Evolutionary conservation across 768 basidiomycete species (phyloP).

Genomic region (Mycena pura): DNA sequence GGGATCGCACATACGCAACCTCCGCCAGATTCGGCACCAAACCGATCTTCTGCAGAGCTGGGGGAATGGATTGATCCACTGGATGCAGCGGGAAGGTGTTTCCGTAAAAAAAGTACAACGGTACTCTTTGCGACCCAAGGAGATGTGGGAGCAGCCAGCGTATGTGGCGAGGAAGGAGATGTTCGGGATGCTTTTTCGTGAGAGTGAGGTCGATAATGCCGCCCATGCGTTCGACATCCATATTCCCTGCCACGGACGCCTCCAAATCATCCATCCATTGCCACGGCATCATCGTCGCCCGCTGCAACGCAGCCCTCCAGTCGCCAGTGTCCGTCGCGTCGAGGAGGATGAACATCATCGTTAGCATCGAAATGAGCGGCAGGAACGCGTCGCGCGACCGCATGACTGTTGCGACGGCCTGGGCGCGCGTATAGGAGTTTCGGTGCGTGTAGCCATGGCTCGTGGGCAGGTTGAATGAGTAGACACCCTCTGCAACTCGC

Average conservation of each 20-base stretch:
- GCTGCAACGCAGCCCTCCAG: slow-evolving; percentile 9
- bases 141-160: slow-evolving; percentile 18
- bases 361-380: slow-evolving; percentile 16
- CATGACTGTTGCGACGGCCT: slow-evolving; percentile 9
- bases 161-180: slow-evolving; percentile 13
- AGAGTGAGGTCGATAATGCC: slow-evolving; percentile 22
- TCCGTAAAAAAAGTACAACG: slow-evolving; percentile 23
- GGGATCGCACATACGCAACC: neutral
- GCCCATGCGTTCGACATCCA: slow-evolving; percentile 17
- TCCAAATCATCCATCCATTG: slow-evolving; percentile 22
- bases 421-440: neutral
- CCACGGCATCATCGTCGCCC: neutral
- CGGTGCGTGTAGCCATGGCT: slow-evolving; percentile 15
- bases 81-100: slow-evolving; percentile 5
- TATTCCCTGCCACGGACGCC: slow-evolving; percentile 17
- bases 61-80: slow-evolving; percentile 16
- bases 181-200: slow-evolving; percentile 10
- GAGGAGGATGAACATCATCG: slow-evolving; percentile 16
- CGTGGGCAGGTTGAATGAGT: slow-evolving; percentile 6
- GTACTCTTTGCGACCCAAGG: slow-evolving; percentile 15
- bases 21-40: slow-evolving; percentile 9
- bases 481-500: slow-evolving; percentile 10
- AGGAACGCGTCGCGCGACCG: slow-evolving; percentile 22
- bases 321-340: slow-evolving; percentile 1
- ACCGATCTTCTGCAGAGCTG: neutral